phyloP scores from a whole-genome alignment of 306 rosid species.

The Cicer chorassanicum region DNA sequence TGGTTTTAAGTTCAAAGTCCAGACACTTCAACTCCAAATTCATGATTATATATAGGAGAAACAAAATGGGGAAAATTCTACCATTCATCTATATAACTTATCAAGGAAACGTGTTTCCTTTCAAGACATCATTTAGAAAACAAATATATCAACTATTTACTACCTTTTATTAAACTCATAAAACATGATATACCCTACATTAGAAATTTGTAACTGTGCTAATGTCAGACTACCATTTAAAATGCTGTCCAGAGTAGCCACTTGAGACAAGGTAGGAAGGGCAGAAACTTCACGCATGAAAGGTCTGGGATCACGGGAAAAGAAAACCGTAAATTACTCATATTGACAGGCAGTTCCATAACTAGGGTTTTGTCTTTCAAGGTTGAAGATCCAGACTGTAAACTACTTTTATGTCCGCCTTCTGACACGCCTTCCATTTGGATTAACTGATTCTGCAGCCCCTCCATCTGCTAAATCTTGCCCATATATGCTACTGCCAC shows the following conservation, averaged over 20 bases:
- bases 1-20: background rate
- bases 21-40: constrained; percentile 17
- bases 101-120: constrained; percentile 20
- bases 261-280: constrained; percentile 40
- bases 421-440: constrained; percentile 70
- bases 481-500: constrained; percentile 64
- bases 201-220: constrained; percentile 51
- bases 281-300: constrained; percentile 40
- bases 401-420: constrained; percentile 56
- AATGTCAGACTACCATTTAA: constrained; percentile 45
- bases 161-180: constrained; percentile 42
- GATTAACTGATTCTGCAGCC: constrained; percentile 67
- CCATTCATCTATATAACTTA: constrained; percentile 21
- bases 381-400: constrained; percentile 33
- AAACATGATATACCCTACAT: constrained; percentile 51
- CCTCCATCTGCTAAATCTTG: constrained; percentile 71
- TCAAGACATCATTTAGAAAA: constrained; percentile 20
- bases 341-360: constrained; percentile 45
- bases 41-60: constrained; percentile 1
- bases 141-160: constrained; percentile 51
- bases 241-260: constrained; percentile 43
- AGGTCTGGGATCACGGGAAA: constrained; percentile 34
- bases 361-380: constrained; percentile 44
- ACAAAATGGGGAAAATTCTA: constrained; percentile 1
- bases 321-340: constrained; percentile 20